Base-by-base conservation (phyloP, 345 rosid species). In the Syzygium aqueum region DNA sequence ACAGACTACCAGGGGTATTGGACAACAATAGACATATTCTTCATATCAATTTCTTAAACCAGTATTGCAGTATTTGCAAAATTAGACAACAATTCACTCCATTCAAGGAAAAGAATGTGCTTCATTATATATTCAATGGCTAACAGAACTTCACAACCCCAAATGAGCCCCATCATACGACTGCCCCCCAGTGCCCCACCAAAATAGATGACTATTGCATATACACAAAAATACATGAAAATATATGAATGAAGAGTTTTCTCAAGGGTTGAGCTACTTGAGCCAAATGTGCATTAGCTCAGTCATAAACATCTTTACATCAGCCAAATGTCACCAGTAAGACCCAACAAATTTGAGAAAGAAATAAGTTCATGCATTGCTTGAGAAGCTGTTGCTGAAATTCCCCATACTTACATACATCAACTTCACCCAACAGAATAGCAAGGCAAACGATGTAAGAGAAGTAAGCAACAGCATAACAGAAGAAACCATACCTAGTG, bases 401-500 rank as follows among this genome's bases (percentile, higher is more conserved):
- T 19, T 33, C 80, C 23, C 7, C 37, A 73, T 33, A 33, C 80
- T 73, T 73, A 33, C 14, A 21, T 4, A 73, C 80, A 73, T 33
- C 49, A 33, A 73, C 80, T 73, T 73, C 19, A 73, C 13, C 80
- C 80, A 73, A 30, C 80, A 73, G 43, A 33, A 17, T 33, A 73
- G 46, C 49, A 73, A 73, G 49, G 25, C 80, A 73, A 33, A 17
- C 19, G 25, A 56, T 85, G 37, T 27, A 37, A 85, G 40, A 46
- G 23, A 88, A 73, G 30, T 6, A 30, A 73, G 30, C 56, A 50
- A 27, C 43, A 27, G 57, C 40, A 67, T 51, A 63, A 19, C 23
- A 83, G 67, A 53, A 83, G 67, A 53, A 82, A 59, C 89, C 78
- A 59, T 91, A 97, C 99, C 98, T 94, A 78, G 98, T 97, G 89